A percentile compares a stretch with the other conserved stretches of the same genome.
Conservation (phyloP, 768 basidiomycete genomes). For the Russula virescens region DNA sequence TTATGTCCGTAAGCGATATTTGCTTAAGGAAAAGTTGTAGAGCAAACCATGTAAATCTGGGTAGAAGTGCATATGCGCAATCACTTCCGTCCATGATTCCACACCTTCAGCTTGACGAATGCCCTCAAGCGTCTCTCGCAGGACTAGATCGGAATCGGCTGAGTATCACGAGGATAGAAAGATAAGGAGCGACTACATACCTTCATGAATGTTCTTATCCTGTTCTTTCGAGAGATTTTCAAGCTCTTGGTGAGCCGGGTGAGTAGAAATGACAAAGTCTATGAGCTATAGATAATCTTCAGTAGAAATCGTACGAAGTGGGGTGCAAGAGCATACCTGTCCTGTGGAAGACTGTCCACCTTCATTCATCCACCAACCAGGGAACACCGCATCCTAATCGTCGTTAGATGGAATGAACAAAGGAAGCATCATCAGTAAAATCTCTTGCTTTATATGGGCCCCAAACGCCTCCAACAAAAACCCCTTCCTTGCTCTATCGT, state of each 20-base stretch:
- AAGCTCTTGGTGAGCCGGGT: constrained; percentile 75
- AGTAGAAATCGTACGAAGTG: background rate
- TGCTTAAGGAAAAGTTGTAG: background rate
- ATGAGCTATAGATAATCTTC: constrained; percentile 54
- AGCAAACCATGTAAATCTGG: constrained; percentile 84
- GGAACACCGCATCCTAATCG: constrained; percentile 75
- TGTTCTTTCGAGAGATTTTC: constrained; percentile 55
- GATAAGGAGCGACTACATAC: constrained; percentile 32
- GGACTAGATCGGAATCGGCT: constrained; percentile 45
- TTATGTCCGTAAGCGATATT: background rate
- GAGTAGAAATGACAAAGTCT: constrained; percentile 90
- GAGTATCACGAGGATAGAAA: background rate
- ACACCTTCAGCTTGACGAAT: constrained; percentile 50
- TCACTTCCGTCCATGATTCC: constrained; percentile 72
- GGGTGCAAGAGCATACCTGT: constrained; percentile 43
- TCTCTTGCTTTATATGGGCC: constrained; percentile 69
- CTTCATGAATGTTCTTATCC: constrained; percentile 51
- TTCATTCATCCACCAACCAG: constrained; percentile 99
- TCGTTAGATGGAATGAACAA: constrained; percentile 8
- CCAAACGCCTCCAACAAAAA: constrained; percentile 92
- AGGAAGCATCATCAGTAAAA: constrained; percentile 3
- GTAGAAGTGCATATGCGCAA: constrained; percentile 89
- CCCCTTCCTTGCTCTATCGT: constrained; percentile 28
- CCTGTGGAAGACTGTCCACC: constrained; percentile 98
- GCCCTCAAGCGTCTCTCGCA: constrained; percentile 67